Evolutionary conservation across 228 moss, liverwort and hornwort genomes (phyloP), one percentile per base, ranked within the genome.

Genomic region (Sphagnum magellanicum): DNA sequence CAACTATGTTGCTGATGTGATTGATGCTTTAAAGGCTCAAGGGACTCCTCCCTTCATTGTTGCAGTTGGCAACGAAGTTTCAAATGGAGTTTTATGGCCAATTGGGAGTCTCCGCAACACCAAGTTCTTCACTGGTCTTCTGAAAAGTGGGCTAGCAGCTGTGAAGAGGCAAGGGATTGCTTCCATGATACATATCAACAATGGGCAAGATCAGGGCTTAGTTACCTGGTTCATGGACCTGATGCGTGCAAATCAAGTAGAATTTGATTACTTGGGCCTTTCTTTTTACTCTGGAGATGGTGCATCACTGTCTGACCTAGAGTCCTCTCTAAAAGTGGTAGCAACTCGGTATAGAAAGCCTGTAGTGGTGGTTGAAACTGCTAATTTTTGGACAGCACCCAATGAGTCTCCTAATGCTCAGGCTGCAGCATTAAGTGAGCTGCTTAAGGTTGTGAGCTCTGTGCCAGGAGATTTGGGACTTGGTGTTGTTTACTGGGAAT

Each of bases 181-280:
- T 4, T 71, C 72, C 16, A 85, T 85, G 81, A 59, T 85, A 51
- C 85, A 85, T 70, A 81, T 81, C 59, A 85, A 81, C 79, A 85
- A 70, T 49, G 85, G 85, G 8, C 72, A 76, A 74, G 61, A 73
- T 59, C 57, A 17, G 5, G 6, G 6, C 9, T 15, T 79, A 8
- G 76, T 81, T 51, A 81, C 79, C 9, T 51, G 68, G 72, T 85
- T 85, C 70, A 76, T 85, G 85, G 70, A 81, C 70, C 61, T 81
- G 67, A 85, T 85, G 81, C 0, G 48, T 0, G 4, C 69, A 3
- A 0, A 76, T 59, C 4, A 49, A 4, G 81, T 85, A 10, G 1
- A 49, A 8, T 85, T 78, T 0, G 81, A 85, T 11, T 85, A 74
- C 74, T 46, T 85, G 10, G 81, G 85, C 13, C 0, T 79, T 12